Percentiles rank a stretch among this genome's conserved stretches.
Evolutionary conservation across 495 filamentous ascomycete species (phyloP).

Genomic region (Hypomontagnella submonticulosa): DNA sequence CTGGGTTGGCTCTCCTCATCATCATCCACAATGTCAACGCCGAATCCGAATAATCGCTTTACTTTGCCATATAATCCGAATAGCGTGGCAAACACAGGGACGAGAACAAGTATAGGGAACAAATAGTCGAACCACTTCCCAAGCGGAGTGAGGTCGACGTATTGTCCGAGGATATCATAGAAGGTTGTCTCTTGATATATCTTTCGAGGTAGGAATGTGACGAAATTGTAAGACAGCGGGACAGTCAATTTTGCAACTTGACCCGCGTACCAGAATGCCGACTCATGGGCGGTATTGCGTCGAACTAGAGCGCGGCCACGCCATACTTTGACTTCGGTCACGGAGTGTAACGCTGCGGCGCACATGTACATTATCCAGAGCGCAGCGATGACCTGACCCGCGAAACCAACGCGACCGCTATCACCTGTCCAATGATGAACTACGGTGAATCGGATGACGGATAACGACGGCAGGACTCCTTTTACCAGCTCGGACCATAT

Average conservation of each 20-base stretch:
- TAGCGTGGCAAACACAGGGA: conserved; percentile 83
- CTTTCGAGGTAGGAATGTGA: conserved; percentile 79
- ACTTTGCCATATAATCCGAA: conserved; percentile 89
- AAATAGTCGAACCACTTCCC: conserved; percentile 86
- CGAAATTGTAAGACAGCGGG: conserved; percentile 93
- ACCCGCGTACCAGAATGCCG: conserved; percentile 92
- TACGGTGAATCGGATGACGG: conserved; percentile 85
- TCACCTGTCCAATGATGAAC: conserved; percentile 76
- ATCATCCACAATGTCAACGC: conserved; percentile 78
- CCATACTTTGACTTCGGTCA: conserved; percentile 94
- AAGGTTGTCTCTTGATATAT: conserved; percentile 81
- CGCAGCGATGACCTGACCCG: conserved; percentile 83
- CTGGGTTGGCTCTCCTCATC: conserved; percentile 73
- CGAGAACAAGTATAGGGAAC: conserved; percentile 85
- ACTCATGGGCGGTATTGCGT: conserved; percentile 89
- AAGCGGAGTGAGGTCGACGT: conserved; percentile 85
- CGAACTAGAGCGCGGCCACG: conserved; percentile 89
- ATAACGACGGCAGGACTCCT: conserved; percentile 75
- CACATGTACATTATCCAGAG: conserved; percentile 94
- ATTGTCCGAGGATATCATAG: conserved; percentile 83
- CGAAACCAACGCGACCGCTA: conserved; percentile 79
- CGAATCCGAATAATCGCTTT: conserved; percentile 81
- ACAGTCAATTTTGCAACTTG: conserved; percentile 92
- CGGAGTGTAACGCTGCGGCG: conserved; percentile 81
- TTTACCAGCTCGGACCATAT: conserved; percentile 94